Evolutionary conservation across 2,329 filamentous ascomycete species (phyloP), one percentile per base, ranked within the genome.

Genomic region (Colletotrichum costaricense): DNA sequence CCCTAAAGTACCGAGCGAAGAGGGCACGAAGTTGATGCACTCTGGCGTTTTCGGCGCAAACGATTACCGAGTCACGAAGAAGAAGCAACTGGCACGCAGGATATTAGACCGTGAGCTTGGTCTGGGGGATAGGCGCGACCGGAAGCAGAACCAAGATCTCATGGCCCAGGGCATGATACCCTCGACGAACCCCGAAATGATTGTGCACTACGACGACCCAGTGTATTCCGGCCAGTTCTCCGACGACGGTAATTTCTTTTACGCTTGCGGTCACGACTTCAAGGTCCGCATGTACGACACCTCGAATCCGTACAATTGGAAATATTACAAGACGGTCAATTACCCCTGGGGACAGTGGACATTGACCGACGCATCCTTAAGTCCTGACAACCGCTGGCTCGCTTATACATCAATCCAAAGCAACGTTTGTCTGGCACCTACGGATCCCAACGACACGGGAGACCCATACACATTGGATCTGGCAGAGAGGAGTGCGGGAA

Each of bases 141-240:
- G 88, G 69, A 89, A 87, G 72, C 85, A 90, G n/a, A 92, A 91
- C 73, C 88, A 89, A 63, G 85, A 84, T 63, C 84, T 95, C 26
- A 56, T 55, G 42, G 54, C 65, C 5, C 79, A 97, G 89, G 89
- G 89, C 35, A 88, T 98, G 85, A 91, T 98, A 72, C 96, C 97
- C 0, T 89, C 89, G 3, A 93, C 92, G 0, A 89, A 89, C 28
- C 93, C 95, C 0, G 96, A 98, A 79, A 93, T 94, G 78, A 94
- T 98, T 74, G 93, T 98, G 74, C 94, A 97, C 78, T 97, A 95
- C 80, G 91, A 95, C 68, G 89, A 93, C 5, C 92, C 94, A 54
- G 95, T 97, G 66, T 98, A 98, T 80, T 98, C 95, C 3, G 97
- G 97, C 1, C 96, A 98, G 80, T 99, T 98, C 81, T 98, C 95